These are phyloP conservation scores for Vicia faba DNA, from an alignment of 306 rosid genomes.

Conservation along the genomic window DNA sequence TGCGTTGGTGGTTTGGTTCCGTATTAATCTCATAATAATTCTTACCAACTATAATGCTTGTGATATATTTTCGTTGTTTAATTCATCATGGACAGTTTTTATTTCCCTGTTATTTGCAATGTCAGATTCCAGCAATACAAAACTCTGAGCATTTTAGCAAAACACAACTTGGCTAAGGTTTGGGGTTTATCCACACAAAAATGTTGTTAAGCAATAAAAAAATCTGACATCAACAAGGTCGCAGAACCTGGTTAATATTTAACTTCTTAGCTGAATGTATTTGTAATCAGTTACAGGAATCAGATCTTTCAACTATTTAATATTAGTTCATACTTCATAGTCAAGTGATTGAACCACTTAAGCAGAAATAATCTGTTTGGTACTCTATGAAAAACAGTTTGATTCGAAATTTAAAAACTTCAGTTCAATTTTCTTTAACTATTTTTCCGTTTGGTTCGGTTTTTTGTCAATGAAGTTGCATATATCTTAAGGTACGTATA, in stretches of 20 bases:
- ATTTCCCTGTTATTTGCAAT: background rate
- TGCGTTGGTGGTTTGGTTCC: background rate
- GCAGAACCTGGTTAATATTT: background rate
- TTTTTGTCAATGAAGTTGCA: conserved; percentile 18
- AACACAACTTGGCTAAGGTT: background rate
- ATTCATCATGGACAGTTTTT: background rate
- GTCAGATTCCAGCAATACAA: background rate
- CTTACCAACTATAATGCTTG: background rate
- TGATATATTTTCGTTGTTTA: background rate
- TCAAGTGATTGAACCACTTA: background rate
- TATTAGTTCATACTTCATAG: background rate
- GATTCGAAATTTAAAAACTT: background rate
- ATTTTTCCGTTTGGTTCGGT: background rate
- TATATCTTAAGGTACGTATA: conserved; percentile 30
- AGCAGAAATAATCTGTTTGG: background rate
- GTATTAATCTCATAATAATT: background rate
- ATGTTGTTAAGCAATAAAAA: background rate
- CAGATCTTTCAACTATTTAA: background rate
- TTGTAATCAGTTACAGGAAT: background rate
- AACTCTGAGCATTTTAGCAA: background rate
- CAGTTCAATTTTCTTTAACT: background rate
- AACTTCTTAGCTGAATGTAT: background rate
- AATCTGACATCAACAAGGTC: background rate
- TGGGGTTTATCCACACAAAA: background rate
- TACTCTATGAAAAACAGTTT: background rate